phyloP scores from a whole-genome alignment of 192 early-diverging fungal species.

The Kickxella alabastrina region DNA sequence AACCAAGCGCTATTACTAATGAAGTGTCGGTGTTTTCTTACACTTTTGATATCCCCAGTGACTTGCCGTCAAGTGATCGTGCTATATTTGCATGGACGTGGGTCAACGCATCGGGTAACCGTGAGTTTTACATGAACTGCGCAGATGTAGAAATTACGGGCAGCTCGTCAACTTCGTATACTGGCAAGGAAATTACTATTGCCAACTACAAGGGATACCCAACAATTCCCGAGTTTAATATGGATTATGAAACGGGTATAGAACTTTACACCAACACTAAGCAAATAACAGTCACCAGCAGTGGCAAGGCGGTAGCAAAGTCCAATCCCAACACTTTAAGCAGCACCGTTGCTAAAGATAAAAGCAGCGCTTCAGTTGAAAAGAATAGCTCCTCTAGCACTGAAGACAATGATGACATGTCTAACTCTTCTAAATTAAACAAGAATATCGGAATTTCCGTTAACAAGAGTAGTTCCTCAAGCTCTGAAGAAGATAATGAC shows the following conservation, averaged over 20 bases:
- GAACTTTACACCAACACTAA: conserved; percentile 3
- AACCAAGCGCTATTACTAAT: conserved; percentile 5
- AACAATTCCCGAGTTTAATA: conserved; percentile 2
- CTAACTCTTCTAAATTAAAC: too few relatives aligned
- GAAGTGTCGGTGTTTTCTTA: conserved; percentile 18
- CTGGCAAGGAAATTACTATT: conserved; percentile 19
- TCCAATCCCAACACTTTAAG: too few relatives aligned
- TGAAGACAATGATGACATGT: not conserved
- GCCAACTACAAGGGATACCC: conserved; percentile 21
- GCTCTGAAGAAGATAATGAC: too few relatives aligned
- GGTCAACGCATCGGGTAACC: conserved; percentile 58
- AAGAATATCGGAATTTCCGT: too few relatives aligned
- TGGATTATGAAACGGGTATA: conserved; percentile 1
- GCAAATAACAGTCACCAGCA: not conserved
- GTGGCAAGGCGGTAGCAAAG: too few relatives aligned
- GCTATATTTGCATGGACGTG: conserved; percentile 60
- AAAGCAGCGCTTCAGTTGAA: not conserved
- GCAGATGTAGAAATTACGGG: conserved; percentile 22
- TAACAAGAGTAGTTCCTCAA: too few relatives aligned
- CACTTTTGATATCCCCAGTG: conserved; percentile 51
- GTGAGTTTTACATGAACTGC: conserved; percentile 59
- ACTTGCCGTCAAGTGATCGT: conserved; percentile 48
- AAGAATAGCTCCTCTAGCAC: not conserved
- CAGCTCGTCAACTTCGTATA: conserved; percentile 8
- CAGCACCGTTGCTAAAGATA: not conserved